Evolutionary conservation across 768 basidiomycete species (phyloP).

Genomic region (Termitomyces sp.): DNA sequence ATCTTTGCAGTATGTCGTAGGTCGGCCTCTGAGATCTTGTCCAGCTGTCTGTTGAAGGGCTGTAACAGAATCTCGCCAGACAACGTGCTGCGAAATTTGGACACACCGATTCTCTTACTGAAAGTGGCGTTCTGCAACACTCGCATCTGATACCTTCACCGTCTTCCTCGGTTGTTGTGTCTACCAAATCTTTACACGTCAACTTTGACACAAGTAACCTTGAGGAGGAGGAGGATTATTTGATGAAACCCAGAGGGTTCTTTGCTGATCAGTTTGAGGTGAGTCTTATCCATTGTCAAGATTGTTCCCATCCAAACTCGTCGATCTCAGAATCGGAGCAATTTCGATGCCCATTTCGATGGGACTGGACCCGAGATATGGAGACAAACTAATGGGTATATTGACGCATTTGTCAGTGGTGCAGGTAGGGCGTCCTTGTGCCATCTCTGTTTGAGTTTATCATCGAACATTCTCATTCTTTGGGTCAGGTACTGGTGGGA

Average conservation of each 20-base stretch:
- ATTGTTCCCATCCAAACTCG: not conserved
- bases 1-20: constrained; percentile 53
- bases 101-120: constrained; percentile 25
- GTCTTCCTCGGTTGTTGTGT: constrained; percentile 46
- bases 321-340: constrained; percentile 66
- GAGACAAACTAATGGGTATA: constrained; percentile 78
- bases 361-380: constrained; percentile 96
- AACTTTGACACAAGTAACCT: constrained; percentile 30
- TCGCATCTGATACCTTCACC: constrained; percentile 34
- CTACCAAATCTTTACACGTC: constrained; percentile 38
- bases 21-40: constrained; percentile 18
- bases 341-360: constrained; percentile 81
- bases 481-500: constrained; percentile 87
- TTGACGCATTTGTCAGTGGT: constrained; percentile 86
- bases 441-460: not conserved
- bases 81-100: constrained; percentile 76
- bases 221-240: constrained; percentile 34
- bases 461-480: not conserved
- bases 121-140: constrained; percentile 10
- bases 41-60: not conserved
- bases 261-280: constrained; percentile 97
- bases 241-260: constrained; percentile 65
- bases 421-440: constrained; percentile 49
- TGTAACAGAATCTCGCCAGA: constrained; percentile 75
- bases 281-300: not conserved